Base-by-base conservation (phyloP, 1,284 basidiomycete genomes). In the Naganishia albida region DNA sequence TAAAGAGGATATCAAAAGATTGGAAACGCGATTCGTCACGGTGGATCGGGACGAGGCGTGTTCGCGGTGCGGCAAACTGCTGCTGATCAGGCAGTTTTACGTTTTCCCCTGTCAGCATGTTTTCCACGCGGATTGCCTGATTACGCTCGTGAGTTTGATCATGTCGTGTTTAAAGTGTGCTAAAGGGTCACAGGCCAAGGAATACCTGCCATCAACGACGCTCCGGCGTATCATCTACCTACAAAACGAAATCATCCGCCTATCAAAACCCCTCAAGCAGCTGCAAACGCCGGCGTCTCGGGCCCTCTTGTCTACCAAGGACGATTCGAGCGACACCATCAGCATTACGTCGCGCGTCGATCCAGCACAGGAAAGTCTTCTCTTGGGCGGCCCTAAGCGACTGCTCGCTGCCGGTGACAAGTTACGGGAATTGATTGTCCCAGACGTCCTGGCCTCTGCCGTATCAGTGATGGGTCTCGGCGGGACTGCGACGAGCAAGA, bases 81-180 rank as follows among this genome's bases (percentile, higher is more conserved):
- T 99, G 62, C 80, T 96, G 55, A 88, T 87, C 30, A 83, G 96
- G 65, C 93, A 96, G 75, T 98, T 98, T 77, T 99, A 99, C 79
- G 91, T 96, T 53, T 99, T 99, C 81, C 94, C 94, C 12, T 99
- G 96, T 79, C 90, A 94, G 72, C 94, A 97, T 75, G 86, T 87
- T 12, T 96, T 96, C 85, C 93, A 96, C 79, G 91, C 91, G 8
- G 93, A 97, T 77, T 97, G 93, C 78, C 82, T 96, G 62, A 93
- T 97, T 75, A 85, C 88, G 34, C 82, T 94, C 84, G 93, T 94
- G 72, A 76, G 90, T 81, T 25, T 7, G 8, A 34, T 20, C 20
- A 7, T 20, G 53, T 12, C 10, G 4, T 23, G 53, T 20, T 40
- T 7, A 15, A n/a, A 12, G 15, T 28, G 4, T 1, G 4, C 25